Evolutionary conservation across 257 asterid species (phyloP), one percentile per base, ranked within the genome.

Genomic region (Gentiana macrophylla): DNA sequence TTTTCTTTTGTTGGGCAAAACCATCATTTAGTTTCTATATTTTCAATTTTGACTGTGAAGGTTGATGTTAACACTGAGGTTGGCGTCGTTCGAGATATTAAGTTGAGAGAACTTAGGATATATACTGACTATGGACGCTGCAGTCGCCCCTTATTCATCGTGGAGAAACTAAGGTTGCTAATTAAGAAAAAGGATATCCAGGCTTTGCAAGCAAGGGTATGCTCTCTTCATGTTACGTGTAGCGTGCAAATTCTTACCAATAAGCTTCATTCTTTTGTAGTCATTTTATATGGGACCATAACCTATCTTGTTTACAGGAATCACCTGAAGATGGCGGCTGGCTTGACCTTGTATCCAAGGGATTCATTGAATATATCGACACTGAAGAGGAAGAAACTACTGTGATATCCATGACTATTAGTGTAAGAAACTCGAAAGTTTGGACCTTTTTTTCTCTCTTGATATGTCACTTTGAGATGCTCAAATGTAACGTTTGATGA

Each of bases 311-410:
- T 41, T 55, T 49, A 44, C 81, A 91, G 98, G 96, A 91, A 75
- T 69, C 93, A 38, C 84, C 89, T 24, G 96, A 91, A 52, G 98
- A 84, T 54, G 94, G 90, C 60, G 95, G 96, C 60, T 91, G 98
- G 98, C 92, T 79, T 50, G 90, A 87, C 49, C 81, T 87, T 62
- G 92, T 87, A 62, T 71, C 94, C 1, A 87, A 84, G 69, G 98
- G 98, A 53, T 91, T 67, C 62, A 91, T 91, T 35, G 96, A 91
- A 64, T 84, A 91, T 66, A 81, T 91, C 1, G 98, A 84, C 59
- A 91, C 98, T 11, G 98, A 91, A 76, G 96, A 87, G 76, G 96
- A 87, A 75, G 96, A 91, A 78, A 91, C 96, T 37, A 91, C 98
- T 64, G 84, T 91, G 98, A 91, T 91, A 70, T 87, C 96, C 67